These are phyloP conservation scores for Fusarium aywerte DNA, from an alignment of 2,329 filamentous ascomycete genomes.

Conservation along the genomic window DNA sequence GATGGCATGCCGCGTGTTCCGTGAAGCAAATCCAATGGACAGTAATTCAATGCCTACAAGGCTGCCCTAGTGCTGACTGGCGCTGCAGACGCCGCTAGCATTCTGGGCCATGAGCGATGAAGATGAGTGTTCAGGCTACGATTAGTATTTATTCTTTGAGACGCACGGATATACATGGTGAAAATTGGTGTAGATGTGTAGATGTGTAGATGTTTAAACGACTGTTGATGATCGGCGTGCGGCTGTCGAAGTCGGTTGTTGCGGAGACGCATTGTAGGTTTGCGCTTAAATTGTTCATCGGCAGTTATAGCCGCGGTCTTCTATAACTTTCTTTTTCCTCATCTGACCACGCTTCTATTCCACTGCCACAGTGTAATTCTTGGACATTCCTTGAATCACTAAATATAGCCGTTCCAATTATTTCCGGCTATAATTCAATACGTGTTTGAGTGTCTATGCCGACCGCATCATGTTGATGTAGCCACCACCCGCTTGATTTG, in stretches of 20 bases:
- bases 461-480: not conserved
- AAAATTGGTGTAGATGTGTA: too few relatives aligned
- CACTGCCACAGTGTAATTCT: too few relatives aligned
- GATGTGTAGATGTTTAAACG: too few relatives aligned
- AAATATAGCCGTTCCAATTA: not conserved
- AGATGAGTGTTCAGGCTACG: not conserved
- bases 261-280: not conserved
- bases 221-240: not conserved
- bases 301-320: not conserved
- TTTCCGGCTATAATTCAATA: not conserved
- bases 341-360: too few relatives aligned
- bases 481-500: too few relatives aligned
- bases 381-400: too few relatives aligned
- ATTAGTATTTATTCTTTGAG: not conserved
- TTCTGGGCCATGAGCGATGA: not conserved
- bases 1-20: constrained; percentile 11
- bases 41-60: not conserved
- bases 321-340: too few relatives aligned
- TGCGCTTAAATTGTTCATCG: not conserved
- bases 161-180: too few relatives aligned
- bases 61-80: constrained; percentile 22
- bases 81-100: constrained; percentile 12
- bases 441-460: not conserved
- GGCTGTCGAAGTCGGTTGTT: not conserved
- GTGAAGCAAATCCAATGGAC: not conserved